Evolutionary conservation across 495 filamentous ascomycete species (phyloP), one percentile per base, ranked within the genome.

Genomic region (Letharia columbiana): DNA sequence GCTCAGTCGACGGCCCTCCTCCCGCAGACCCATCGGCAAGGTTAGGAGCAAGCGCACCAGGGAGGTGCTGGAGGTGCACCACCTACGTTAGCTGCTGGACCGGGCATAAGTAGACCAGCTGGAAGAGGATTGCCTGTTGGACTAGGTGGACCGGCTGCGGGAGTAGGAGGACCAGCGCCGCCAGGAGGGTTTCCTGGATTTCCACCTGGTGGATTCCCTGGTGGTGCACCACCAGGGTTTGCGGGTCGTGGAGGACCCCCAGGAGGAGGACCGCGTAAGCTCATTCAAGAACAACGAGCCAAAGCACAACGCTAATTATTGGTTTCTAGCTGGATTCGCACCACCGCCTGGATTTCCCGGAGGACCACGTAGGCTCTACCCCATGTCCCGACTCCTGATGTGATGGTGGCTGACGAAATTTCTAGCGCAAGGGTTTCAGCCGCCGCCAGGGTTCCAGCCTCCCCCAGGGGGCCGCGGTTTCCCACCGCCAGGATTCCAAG

Each of bases 1-100:
- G 94, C 68, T 96, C 94, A 4, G 93, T 98, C 64, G 94, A 98
- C 71, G 95, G 91, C 68, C 93, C 94, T 44, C 94, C 94, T n/a
- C 92, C 94, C 33, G 89, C 92, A 65, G 95, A 99, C 72, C 92
- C 92, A 40, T 89, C 92, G 69, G 87, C 93, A 40, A 86, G 94
- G 76, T 82, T 99, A 62, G 94, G 92, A 66, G 85, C 89, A 71
- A 82, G 84, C 66, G 90, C 86, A 39, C 82, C 89, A 40, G 85
- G 85, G 84, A 67, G 89, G 87, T 45, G 78, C 86, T 52, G 77
- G 80, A 64, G 80, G 83, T 17, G 80, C 80, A 60, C 77, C 72
- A 63, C 81, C 87, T 23, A 86, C 89, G 59, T 81, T 96, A 67
- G 80, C 85, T 49, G 84, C 93, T 69, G 95, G 95, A 60, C 89